Evolutionary conservation across 306 rosid species (phyloP).

Genomic region (Amphicarpaea edgeworthii): DNA sequence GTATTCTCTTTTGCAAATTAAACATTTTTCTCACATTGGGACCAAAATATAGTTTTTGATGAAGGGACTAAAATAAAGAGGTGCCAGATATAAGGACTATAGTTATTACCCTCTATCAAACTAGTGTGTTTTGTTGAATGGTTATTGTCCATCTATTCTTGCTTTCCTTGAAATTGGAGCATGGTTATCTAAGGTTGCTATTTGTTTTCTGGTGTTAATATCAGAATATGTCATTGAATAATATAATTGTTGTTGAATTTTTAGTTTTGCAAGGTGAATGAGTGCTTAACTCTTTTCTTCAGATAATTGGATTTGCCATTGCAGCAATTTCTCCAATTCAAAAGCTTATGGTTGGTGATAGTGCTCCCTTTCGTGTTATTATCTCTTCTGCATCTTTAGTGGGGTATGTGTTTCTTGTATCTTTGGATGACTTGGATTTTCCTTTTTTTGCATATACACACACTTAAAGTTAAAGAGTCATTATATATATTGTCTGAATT

Average conservation of each 20-base stretch:
- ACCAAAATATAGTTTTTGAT: too few relatives aligned
- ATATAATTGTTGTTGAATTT: too few relatives aligned
- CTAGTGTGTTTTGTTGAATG: background rate
- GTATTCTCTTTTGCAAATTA: too few relatives aligned
- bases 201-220: background rate
- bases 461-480: too few relatives aligned
- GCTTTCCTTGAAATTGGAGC: background rate
- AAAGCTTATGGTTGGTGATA: conserved; percentile 39
- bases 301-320: conserved; percentile 36
- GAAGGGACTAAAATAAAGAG: too few relatives aligned
- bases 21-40: too few relatives aligned
- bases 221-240: background rate
- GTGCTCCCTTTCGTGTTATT: conserved; percentile 37
- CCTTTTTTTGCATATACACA: background rate
- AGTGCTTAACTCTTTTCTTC: background rate
- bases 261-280: too few relatives aligned
- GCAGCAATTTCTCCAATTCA: conserved; percentile 31
- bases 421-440: background rate
- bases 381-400: conserved; percentile 23
- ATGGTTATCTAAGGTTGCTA: background rate
- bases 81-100: too few relatives aligned
- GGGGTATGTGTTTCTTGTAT: conserved; percentile 18
- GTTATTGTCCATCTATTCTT: background rate
- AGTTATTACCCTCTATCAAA: background rate
- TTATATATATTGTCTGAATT: too few relatives aligned